phyloP scores from a whole-genome alignment of 768 basidiomycete species.

The Pluteus cervinus region DNA sequence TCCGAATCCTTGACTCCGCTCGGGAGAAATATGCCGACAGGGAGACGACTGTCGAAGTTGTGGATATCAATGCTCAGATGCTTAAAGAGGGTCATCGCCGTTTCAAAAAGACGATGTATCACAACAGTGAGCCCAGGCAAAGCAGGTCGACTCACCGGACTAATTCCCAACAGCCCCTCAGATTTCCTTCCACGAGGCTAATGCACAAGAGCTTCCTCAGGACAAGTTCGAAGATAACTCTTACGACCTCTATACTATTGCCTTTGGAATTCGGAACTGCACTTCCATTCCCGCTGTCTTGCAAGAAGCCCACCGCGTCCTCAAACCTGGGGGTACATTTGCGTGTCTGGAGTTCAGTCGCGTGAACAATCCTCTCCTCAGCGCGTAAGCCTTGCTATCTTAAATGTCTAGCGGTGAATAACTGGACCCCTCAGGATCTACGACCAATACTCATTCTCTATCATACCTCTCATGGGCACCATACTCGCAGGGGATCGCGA shows the following conservation, averaged over 20 bases:
- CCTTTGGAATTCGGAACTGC: conserved; percentile 97
- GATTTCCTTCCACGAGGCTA: conserved; percentile 87
- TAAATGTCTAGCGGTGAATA: conserved; percentile 3
- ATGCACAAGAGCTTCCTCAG: conserved; percentile 75
- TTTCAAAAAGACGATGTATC: conserved; percentile 97
- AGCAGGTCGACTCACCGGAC: not conserved
- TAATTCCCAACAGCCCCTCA: conserved; percentile 63
- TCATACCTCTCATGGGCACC: conserved; percentile 94
- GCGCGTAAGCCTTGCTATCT: conserved; percentile 52
- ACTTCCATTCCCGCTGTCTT: conserved; percentile 88
- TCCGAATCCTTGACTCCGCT: conserved; percentile 88
- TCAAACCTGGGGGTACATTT: conserved; percentile 95
- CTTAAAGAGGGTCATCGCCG: conserved; percentile 83
- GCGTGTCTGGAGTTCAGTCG: conserved; percentile 95
- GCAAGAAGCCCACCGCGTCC: conserved; percentile 84
- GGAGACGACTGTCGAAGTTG: conserved; percentile 82
- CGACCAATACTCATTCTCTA: conserved; percentile 91
- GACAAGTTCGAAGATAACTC: conserved; percentile 72
- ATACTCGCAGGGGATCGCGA: conserved; percentile 92
- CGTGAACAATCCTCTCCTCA: conserved; percentile 82
- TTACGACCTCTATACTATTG: conserved; percentile 96
- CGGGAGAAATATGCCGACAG: conserved; percentile 85
- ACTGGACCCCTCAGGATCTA: conserved; percentile 55
- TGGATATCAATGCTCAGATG: conserved; percentile 96
- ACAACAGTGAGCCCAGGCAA: conserved; percentile 65